Base-by-base conservation (phyloP, 2,329 filamentous ascomycete species). In the Aspergillus transmontanensis region DNA sequence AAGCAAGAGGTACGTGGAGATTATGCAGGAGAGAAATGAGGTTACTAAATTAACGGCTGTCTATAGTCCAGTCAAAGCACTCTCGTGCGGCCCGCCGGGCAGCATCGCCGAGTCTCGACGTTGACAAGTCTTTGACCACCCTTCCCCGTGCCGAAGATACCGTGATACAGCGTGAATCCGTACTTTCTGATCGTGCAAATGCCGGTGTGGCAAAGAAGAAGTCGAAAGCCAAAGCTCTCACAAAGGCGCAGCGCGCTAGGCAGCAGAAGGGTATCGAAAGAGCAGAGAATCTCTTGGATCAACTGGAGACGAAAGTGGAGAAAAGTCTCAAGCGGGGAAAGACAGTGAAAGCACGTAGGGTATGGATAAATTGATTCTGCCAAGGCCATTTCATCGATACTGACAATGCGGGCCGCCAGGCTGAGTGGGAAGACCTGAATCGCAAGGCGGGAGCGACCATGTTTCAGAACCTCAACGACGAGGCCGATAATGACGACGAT, bases 1-100 rank as follows among this genome's bases (percentile, higher is more conserved):
- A 79, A 68, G 78, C 73, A 55, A 78, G 69, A 62, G 61, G 75
- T 72, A 66, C 72, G 72, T 72, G 21, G 14, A n/a, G 3, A 12
- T 53, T 10, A 3, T 57, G n/a, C 12, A 32, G 4, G 11, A 23
- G 36, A 16, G 54, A 34, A 23, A 41, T 30, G 28, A 50, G 23
- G 43, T 28, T 48, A 50, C 58, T 59, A 68, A 60, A 62, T 45
- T 51, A 54, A 16, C 50, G 51, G 30, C 28, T 53, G 23, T 58
- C 67, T 66, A 64, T 55, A 87, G 85, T 80, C 63, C 78, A 81
- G 56, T 84, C 85, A 2, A 67, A 81, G 19, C 85, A 85, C 71
- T 88, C 87, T 57, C 85, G 87, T 61, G 86, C 86, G 60, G 85
- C 85, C 43, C 83, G 86, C 66, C 82, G 87, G 69, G 86, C 82